Base-by-base conservation (phyloP, 1,284 basidiomycete species). In the Sporisorium exsertum region DNA sequence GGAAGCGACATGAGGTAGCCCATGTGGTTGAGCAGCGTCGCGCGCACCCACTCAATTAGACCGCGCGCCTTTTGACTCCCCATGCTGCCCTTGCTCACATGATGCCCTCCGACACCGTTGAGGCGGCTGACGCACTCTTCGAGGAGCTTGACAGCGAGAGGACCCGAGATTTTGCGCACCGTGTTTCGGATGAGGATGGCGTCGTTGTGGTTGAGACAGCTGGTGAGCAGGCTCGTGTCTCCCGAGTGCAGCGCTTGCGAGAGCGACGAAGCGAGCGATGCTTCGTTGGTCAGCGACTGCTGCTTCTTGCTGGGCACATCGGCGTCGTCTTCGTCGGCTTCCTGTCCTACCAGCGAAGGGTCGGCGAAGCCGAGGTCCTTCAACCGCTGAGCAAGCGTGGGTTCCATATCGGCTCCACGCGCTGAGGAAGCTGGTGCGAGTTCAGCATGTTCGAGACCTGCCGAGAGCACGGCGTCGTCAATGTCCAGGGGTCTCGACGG, bases 161-260 rank as follows among this genome's bases (percentile, higher is more conserved):
- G 93, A n/a, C 94, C 91, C 18, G 95, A 95, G 52, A 99, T 88
- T 67, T 93, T 90, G 72, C 91, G 89, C 49, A 99, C 92, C 1
- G 96, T 97, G 84, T 94, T 94, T 59, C 91, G 90, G 77, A 99
- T 93, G 46, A 99, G 88, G 1, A 88, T 87, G 10, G 90, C 88
- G 78, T 97, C 92, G 20, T 94, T 93, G 87, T 98, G 94, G 20
- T 87, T 86, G 33, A 99, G 88, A 87, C 95, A 97, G 29, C 92
- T 91, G 81, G 97, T 94, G 64, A 99, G 88, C 43, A 99, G 88
- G 7, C 91, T 90, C 0, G 92, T 90, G 87, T 99, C 97, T 22
- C 93, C 92, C 3, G 96, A 97, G 86, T 99, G 96, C 51, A 99
- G 88, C 0, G 97, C 96, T 87, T 99, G 97, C 55, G 96, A 94